Evolutionary conservation across 2,329 filamentous ascomycete species (phyloP).

Genomic region (Daldinia eschscholtzii): DNA sequence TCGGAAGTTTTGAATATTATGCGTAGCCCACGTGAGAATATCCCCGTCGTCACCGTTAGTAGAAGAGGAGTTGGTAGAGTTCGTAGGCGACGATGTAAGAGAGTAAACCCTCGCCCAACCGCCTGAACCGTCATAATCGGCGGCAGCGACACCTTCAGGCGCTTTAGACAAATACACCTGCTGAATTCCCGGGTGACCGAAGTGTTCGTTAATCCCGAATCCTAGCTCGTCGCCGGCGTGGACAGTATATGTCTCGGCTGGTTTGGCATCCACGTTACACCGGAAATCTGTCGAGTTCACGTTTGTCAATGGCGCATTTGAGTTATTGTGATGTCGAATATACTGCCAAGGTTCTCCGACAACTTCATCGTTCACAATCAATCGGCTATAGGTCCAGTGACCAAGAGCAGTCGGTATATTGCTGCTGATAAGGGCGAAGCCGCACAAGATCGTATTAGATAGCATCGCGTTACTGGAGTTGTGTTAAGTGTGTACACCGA

Average conservation of each 20-base stretch:
- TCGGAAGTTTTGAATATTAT: conserved; percentile 41
- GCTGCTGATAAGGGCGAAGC: neutral
- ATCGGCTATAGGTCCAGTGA: conserved; percentile 43
- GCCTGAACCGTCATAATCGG: neutral
- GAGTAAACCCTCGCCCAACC: neutral
- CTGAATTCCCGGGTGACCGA: conserved; percentile 45
- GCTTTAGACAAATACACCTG: conserved; percentile 39
- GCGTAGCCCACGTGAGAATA: conserved; percentile 38
- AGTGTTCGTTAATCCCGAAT: conserved; percentile 41
- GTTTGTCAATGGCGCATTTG: conserved; percentile 40
- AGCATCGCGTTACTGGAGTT: neutral
- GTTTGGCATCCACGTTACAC: conserved; percentile 38
- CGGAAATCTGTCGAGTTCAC: conserved; percentile 44
- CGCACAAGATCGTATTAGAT: neutral
- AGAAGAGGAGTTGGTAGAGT: conserved; percentile 1
- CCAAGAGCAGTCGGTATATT: neutral
- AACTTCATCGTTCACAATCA: conserved; percentile 42
- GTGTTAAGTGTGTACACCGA: neutral
- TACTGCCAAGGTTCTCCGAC: conserved; percentile 43
- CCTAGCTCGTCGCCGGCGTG: conserved; percentile 38
- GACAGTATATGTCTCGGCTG: conserved; percentile 30
- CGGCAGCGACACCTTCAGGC: neutral
- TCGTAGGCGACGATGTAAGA: neutral
- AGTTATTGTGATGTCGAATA: conserved; percentile 38
- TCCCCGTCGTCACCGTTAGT: neutral